phyloP scores from a whole-genome alignment of 2,329 filamentous ascomycete genomes.

The Penicillium polonicum region DNA sequence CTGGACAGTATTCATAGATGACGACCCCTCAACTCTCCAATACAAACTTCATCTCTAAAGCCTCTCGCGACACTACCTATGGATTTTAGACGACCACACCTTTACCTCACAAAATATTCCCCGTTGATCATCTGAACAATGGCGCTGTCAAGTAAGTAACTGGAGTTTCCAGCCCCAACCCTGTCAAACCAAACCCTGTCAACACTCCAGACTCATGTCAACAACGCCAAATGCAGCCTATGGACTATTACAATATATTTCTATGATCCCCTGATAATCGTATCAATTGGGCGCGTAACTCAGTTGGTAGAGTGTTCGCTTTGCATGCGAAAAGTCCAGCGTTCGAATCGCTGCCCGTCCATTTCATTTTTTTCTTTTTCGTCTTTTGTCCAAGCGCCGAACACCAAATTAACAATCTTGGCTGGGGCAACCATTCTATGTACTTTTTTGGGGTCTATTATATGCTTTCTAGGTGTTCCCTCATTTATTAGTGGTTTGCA shows the following conservation, averaged over 20 bases:
- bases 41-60: not conserved
- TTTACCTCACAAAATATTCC: not conserved
- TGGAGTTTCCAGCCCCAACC: not conserved
- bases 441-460: not conserved
- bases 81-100: too few species aligned
- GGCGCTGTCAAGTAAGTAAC: not conserved
- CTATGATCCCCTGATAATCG: fast-evolving
- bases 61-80: not conserved
- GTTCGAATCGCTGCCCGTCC: conserved; percentile 7
- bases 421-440: fast-evolving
- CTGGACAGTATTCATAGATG: too few species aligned
- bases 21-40: too few species aligned
- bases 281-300: conserved; percentile 1
- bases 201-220: too few species aligned
- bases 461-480: not conserved
- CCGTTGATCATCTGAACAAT: not conserved
- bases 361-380: not conserved
- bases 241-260: fast-evolving
- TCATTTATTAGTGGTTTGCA: too few species aligned
- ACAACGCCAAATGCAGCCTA: not conserved
- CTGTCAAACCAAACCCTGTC: too few species aligned
- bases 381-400: not conserved
- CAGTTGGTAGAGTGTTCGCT: conserved; percentile 22
- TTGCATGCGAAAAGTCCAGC: conserved; percentile 19
- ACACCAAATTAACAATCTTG: not conserved